Percentiles rank a stretch among this genome's conserved stretches.
These are phyloP conservation scores for Periglandula ipomoeae DNA, from an alignment of 2,329 filamentous ascomycete species.

Conservation along the genomic window DNA sequence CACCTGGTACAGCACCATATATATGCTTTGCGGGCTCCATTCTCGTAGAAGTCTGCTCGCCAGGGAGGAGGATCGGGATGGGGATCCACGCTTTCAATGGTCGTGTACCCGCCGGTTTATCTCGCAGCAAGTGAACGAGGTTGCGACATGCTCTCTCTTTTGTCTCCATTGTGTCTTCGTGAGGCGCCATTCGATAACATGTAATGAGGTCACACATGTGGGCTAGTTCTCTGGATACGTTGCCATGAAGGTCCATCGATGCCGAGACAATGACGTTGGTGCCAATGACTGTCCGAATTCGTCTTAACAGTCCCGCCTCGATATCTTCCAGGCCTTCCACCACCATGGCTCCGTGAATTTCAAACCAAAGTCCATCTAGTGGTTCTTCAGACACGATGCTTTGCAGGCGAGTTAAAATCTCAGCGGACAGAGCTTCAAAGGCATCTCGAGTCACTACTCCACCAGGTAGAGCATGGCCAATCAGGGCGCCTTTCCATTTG, in stretches of 20 bases:
- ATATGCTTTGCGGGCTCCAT: slow-evolving; percentile 41
- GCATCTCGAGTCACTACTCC: slow-evolving; percentile 35
- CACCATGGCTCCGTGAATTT: slow-evolving; percentile 48
- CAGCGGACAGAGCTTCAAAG: slow-evolving; percentile 34
- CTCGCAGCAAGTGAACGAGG: slow-evolving; percentile 30
- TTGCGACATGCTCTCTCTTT: slow-evolving; percentile 42
- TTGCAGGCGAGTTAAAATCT: slow-evolving; percentile 30
- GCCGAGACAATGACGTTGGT: slow-evolving; percentile 38
- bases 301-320: slow-evolving; percentile 37
- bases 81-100: slow-evolving; percentile 44
- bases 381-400: slow-evolving; percentile 22
- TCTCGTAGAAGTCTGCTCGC: slow-evolving; percentile 46
- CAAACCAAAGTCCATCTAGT: slow-evolving; percentile 43
- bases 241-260: slow-evolving; percentile 48
- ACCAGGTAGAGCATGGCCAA: slow-evolving; percentile 41
- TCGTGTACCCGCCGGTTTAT: slow-evolving; percentile 16
- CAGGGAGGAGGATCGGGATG: slow-evolving; percentile 40
- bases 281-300: slow-evolving; percentile 36
- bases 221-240: slow-evolving; percentile 38
- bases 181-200: slow-evolving; percentile 43
- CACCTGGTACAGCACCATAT: slow-evolving; percentile 35
- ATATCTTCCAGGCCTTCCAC: slow-evolving; percentile 39
- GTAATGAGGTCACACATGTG: slow-evolving; percentile 43
- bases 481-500: slow-evolving; percentile 40
- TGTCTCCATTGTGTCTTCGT: slow-evolving; percentile 40